These are phyloP conservation scores for Boletellus dicymbophilus DNA, from an alignment of 1,284 basidiomycete species.

Conservation along the genomic window DNA sequence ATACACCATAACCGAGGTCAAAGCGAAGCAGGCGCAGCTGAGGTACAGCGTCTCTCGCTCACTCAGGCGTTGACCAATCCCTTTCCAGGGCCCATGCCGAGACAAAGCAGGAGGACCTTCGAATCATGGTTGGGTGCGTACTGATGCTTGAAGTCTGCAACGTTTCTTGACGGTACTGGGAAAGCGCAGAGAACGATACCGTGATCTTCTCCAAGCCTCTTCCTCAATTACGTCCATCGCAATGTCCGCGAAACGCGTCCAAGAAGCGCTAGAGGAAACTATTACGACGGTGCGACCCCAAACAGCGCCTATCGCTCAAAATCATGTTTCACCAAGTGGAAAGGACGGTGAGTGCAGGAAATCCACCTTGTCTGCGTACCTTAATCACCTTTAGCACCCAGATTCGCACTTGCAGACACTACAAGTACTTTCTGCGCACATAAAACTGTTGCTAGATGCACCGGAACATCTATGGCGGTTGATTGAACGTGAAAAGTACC, in stretches of 20 bases:
- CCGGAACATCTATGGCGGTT: conserved; percentile 89
- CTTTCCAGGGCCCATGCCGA: conserved; percentile 75
- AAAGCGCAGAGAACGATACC: conserved; percentile 88
- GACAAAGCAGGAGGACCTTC: conserved; percentile 88
- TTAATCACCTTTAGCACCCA: conserved; percentile 29
- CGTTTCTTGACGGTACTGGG: conserved; percentile 40
- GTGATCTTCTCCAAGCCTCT: conserved; percentile 90
- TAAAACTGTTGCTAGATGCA: conserved; percentile 85
- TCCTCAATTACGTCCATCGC: conserved; percentile 83
- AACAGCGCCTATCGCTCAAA: conserved; percentile 43
- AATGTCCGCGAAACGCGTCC: conserved; percentile 62
- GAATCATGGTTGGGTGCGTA: conserved; percentile 94
- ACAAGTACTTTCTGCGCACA: conserved; percentile 81
- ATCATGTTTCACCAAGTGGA: conserved; percentile 39
- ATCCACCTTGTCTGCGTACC: neutral
- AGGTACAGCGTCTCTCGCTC: conserved; percentile 44
- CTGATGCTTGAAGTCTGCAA: conserved; percentile 1
- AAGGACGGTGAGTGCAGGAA: conserved; percentile 48
- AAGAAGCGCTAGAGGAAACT: conserved; percentile 61
- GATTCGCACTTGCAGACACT: conserved; percentile 69
- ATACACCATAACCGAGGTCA: conserved; percentile 76
- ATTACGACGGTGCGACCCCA: conserved; percentile 52
- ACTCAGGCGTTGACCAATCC: conserved; percentile 4
- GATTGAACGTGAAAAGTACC: conserved; percentile 75
- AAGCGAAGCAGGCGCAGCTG: conserved; percentile 68